Base-by-base conservation (phyloP, 495 filamentous ascomycete species). In the Letharia lupina region DNA sequence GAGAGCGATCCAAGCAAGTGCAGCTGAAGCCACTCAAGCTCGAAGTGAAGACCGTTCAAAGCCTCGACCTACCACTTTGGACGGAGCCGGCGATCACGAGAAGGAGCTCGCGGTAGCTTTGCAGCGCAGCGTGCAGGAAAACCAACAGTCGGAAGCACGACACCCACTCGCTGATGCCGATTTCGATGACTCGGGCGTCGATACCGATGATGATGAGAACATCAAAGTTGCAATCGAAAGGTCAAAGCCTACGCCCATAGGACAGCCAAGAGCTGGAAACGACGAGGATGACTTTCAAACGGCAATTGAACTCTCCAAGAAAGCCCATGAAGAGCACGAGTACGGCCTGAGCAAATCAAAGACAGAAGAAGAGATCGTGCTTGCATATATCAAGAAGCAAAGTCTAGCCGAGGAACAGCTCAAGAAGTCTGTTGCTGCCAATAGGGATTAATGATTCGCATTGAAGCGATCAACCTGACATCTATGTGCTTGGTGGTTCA, bases 361-460 rank as follows among this genome's bases (percentile, higher is more conserved):
- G 69, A 82, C 79, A 0, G 89, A 91, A 74, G 89, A 91, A 72
- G 84, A 89, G 40, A 83, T 89, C 66, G 82, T 93, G 37, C 71
- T 93, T 72, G 86, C 90, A 67, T 90, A 89, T 73, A 81, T 91
- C n/a, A 89, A 86, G 77, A 86, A 83, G 75, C 88, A 91, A 75
- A 91, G 89, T 75, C 70, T 91, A 31, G 80, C 82, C 0, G 89
- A 91, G 76, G 83, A 84, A 63, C 68, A 70, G 60, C 63, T 67
- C n/a, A 67, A 59, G 52, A 61, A 33, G 35, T 42, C 64, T 35
- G 33, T 60, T n/a, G 44, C 33, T 50, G 56, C 57, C n/a, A 45
- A 56, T 52, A 52, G n/a, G 3, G 13, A 56, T 35, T 13, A 16
- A 16, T 52, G 48, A 52, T 52, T 23, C 31, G n/a, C 28, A 33